Evolutionary conservation across 2,329 filamentous ascomycete species (phyloP), one percentile per base, ranked within the genome.

Genomic region (Emmonsiellopsis sp.): DNA sequence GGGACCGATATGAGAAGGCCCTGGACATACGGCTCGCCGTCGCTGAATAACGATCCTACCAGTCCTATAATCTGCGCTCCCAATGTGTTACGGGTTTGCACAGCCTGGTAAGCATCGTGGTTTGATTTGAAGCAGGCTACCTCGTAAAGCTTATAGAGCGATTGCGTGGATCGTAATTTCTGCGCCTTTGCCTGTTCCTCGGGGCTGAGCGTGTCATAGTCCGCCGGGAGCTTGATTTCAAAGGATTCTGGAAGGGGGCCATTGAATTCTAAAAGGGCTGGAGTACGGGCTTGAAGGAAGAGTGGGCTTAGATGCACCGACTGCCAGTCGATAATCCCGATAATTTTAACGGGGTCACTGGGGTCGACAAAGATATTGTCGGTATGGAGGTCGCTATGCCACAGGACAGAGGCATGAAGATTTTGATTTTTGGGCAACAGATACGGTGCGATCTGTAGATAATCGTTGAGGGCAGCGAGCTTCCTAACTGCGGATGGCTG

Each of bases 341-440:
- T 61, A 14, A 66, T 64, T 2, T 51, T 61, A 53, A 52, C 58
- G 5, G 14, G 33, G 6, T 63, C 59, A 27, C 14, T 47, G 7
- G 59, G 61, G 54, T 68, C 65, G 31, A 66, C 58, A 31, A 66
- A 68, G 53, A 68, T 52, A 53, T 66, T 66, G 48, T 63, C 59
- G 56, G 58, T 55, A 45, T 65, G 60, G 34, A 65, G 52, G 58
- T 64, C 60, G 55, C 60, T 56, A 52, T 64, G 61, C 60, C 63
- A 66, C 46, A 65, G 56, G 50, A 33, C 54, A 2, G 62, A 59
- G 2, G 32, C 61, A 21, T 27, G 43, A 10, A 48, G 42, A 42
- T 31, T 27, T 8, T n/a, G 31, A 27, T 33, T 32, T 27, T 47
- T 33, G 10, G 44, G 44, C 13, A 47, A 27, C 14, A 47, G n/a